Base-by-base conservation (phyloP, 2,329 filamentous ascomycete genomes). In the Ramichloridium luteum region DNA sequence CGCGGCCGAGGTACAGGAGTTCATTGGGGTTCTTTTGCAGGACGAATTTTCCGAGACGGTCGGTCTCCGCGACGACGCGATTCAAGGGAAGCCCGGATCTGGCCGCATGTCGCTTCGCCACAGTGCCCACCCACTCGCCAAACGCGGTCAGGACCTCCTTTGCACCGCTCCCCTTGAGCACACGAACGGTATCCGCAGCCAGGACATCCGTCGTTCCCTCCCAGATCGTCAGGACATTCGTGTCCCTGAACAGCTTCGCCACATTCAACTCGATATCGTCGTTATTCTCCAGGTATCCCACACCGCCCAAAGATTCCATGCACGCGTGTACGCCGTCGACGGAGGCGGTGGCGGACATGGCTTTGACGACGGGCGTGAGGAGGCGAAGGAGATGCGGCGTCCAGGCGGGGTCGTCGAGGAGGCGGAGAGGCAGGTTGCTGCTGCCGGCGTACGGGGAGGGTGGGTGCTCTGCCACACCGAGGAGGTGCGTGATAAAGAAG, bases 171-270 rank as follows among this genome's bases (percentile, higher is more conserved):
- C 40, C 42, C 20, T 38, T 43, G 9, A 45, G 29, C 3, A 65
- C 59, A 1, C 65, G 52, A 16, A 67, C 54, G 4, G 65, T 52
- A 40, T 70, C 66, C 23, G 62, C 62, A 4, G 72, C 71, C 34
- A 84, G 61, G 4, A 84, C 74, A 45, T 81, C 77, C 0, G 77
- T 80, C 0, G 79, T 83, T 1, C 78, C 76, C 52, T 80, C 77
- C 74, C 76, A 80, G 29, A 83, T 81, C 10, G 70, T 65, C 30
- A 72, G 57, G 3, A 81, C 77, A 5, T 62, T 57, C 2, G 67
- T 70, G 44, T 83, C 78, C 5, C 80, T 67, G 44, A 74, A 73
- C 1, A 82, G 58, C 5, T 75, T 65, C 0, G 77, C 67, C 3
- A 83, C 57, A 45, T 83, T 84, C 35, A 80, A 59, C 22, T 72